phyloP scores from a whole-genome alignment of 495 filamentous ascomycete species.

The Aspergillus diversus region DNA sequence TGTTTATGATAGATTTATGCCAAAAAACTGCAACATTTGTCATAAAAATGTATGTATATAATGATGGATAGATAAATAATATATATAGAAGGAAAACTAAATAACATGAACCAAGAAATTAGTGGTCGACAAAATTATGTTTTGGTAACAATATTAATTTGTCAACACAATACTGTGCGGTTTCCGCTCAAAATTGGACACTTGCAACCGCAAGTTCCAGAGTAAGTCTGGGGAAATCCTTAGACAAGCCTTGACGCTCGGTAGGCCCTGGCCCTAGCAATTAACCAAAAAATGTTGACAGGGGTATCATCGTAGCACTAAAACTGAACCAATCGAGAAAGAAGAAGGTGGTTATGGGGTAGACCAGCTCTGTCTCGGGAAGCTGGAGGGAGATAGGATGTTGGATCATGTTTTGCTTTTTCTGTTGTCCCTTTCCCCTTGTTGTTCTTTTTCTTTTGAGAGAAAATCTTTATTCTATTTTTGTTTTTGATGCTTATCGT shows the following conservation, averaged over 20 bases:
- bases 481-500: background rate
- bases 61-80: too few species aligned
- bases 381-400: too few species aligned
- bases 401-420: too few species aligned
- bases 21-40: too few species aligned
- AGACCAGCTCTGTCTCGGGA: too few species aligned
- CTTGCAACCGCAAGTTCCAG: background rate
- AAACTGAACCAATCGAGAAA: conserved; percentile 8
- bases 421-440: too few species aligned
- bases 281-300: background rate
- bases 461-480: background rate
- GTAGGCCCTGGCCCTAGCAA: background rate
- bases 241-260: background rate
- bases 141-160: too few species aligned
- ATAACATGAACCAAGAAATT: too few species aligned
- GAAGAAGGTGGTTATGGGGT: background rate
- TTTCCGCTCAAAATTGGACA: background rate
- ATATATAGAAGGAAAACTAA: too few species aligned
- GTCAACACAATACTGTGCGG: background rate
- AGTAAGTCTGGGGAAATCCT: background rate
- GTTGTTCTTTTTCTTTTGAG: background rate
- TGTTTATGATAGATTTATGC: too few species aligned
- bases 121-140: too few species aligned
- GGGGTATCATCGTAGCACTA: conserved; percentile 4
- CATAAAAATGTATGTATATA: too few species aligned